phyloP scores from a whole-genome alignment of 257 asterid genomes.

The Voacanga thouarsii region DNA sequence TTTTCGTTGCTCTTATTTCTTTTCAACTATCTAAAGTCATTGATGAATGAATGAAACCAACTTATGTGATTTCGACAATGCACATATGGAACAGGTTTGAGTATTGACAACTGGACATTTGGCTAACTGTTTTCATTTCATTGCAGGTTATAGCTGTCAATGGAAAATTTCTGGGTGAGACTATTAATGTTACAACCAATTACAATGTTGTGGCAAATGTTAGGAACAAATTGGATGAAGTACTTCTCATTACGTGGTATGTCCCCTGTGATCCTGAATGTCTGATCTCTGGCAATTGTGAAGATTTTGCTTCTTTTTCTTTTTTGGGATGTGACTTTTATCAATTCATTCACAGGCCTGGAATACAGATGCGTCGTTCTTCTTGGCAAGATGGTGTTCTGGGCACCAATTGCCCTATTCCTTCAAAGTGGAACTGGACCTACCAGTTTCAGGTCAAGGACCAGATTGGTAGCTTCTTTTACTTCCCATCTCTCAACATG shows the following conservation, averaged over 20 bases:
- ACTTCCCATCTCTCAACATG: conserved; percentile 75
- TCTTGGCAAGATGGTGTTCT: conserved; percentile 95
- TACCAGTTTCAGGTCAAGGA: conserved; percentile 97
- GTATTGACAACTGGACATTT: background rate
- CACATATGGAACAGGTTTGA: background rate
- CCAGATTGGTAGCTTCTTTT: conserved; percentile 91
- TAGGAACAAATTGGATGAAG: conserved; percentile 75
- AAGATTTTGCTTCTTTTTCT: background rate
- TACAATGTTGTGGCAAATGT: conserved; percentile 80
- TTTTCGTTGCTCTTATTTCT: too few relatives aligned
- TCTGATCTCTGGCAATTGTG: background rate
- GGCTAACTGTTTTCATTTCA: background rate
- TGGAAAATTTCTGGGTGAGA: conserved; percentile 80
- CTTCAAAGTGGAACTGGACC: conserved; percentile 78
- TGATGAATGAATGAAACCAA: background rate
- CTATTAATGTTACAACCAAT: conserved; percentile 83
- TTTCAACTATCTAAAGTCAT: background rate
- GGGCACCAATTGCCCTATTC: conserved; percentile 96
- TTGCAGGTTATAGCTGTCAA: conserved; percentile 85
- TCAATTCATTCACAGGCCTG: conserved; percentile 50
- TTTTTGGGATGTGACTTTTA: background rate
- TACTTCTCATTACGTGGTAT: conserved; percentile 83
- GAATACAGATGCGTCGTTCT: conserved; percentile 89
- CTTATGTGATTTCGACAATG: background rate
- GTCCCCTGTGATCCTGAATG: background rate